Percentiles rank a stretch among this genome's conserved stretches.
Conservation (phyloP, 2,329 filamentous ascomycete species). For the Aspergillus niger region DNA sequence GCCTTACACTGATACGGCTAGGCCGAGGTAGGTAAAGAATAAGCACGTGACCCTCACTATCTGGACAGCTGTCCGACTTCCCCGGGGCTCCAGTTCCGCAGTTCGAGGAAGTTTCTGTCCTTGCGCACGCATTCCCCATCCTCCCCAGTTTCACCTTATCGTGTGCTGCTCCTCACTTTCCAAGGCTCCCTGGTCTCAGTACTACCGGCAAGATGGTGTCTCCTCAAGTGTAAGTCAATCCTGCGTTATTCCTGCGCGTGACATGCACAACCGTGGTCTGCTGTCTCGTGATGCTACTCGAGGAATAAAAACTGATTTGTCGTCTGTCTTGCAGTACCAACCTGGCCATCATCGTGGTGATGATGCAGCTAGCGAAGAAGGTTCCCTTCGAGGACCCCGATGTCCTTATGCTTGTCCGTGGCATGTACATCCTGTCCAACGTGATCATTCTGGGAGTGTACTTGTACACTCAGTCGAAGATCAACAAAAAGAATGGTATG, state of each 20-base stretch:
- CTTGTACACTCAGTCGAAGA: conserved; percentile 78
- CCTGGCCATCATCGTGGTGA: conserved; percentile 89
- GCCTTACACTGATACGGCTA: neutral
- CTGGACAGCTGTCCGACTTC: conserved; percentile 31
- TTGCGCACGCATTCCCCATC: conserved; percentile 18
- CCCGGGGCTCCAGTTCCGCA: conserved; percentile 20
- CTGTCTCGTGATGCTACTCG: neutral
- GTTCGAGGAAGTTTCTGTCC: conserved; percentile 23
- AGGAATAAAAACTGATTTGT: conserved; percentile 16
- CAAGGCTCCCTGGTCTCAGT: conserved; percentile 15
- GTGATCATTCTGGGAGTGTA: conserved; percentile 82
- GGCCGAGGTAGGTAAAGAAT: neutral
- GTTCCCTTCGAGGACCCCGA: conserved; percentile 90
- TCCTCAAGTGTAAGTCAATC: conserved; percentile 62
- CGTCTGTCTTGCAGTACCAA: conserved; percentile 66
- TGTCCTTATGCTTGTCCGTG: conserved; percentile 65
- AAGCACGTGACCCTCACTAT: conserved; percentile 23
- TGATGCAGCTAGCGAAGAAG: conserved; percentile 98
- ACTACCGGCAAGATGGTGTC: conserved; percentile 60
- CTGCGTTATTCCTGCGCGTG: neutral
- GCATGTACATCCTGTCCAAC: conserved; percentile 69
- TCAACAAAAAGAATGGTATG: conserved; percentile 97
- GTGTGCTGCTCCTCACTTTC: conserved; percentile 16
- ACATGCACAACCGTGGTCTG: neutral
- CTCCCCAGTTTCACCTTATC: conserved; percentile 13